These are phyloP conservation scores for Phytophthora ohioensis DNA, from an alignment of 352 stramenopile species.

Conservation along the genomic window DNA sequence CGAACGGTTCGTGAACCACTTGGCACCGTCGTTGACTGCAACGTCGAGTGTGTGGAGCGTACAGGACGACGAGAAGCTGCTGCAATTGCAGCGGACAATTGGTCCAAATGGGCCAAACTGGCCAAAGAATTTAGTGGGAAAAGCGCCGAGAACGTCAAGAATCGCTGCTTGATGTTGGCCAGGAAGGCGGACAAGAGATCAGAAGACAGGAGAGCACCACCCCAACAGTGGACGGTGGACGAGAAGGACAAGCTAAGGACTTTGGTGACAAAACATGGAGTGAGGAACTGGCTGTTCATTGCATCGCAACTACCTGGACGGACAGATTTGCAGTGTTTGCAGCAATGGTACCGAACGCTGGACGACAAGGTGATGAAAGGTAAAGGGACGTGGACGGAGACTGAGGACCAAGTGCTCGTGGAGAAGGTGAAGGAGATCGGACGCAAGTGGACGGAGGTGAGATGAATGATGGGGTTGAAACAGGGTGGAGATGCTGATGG, in stretches of 20 bases:
- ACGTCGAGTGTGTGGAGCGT: conserved; percentile 42
- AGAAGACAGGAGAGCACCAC: conserved; percentile 3
- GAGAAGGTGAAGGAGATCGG: conserved; percentile 58
- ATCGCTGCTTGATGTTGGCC: conserved; percentile 47
- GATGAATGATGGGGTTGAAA: background rate
- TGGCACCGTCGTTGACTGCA: conserved; percentile 47
- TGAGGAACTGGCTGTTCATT: no score
- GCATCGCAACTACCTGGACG: no score
- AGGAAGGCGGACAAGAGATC: conserved; percentile 16
- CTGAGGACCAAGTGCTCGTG: conserved; percentile 57
- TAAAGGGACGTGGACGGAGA: conserved; percentile 58
- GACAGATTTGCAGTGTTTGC: no score
- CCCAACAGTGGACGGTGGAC: conserved; percentile 30
- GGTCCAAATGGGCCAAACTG: conserved; percentile 50
- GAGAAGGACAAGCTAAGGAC: conserved; percentile 57
- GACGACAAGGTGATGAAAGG: conserved; percentile 64
- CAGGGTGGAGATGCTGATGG: conserved; percentile 5
- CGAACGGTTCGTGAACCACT: conserved; percentile 79
- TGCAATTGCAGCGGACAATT: conserved; percentile 39
- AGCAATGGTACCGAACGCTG: no score
- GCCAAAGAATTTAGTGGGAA: conserved; percentile 39
- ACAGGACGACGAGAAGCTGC: conserved; percentile 56
- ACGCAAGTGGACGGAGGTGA: conserved; percentile 68
- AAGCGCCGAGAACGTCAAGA: conserved; percentile 69
- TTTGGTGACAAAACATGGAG: no score